Evolutionary conservation across 345 rosid genomes (phyloP), one percentile per base, ranked within the genome.

Genomic region (Corchorus olitorius): DNA sequence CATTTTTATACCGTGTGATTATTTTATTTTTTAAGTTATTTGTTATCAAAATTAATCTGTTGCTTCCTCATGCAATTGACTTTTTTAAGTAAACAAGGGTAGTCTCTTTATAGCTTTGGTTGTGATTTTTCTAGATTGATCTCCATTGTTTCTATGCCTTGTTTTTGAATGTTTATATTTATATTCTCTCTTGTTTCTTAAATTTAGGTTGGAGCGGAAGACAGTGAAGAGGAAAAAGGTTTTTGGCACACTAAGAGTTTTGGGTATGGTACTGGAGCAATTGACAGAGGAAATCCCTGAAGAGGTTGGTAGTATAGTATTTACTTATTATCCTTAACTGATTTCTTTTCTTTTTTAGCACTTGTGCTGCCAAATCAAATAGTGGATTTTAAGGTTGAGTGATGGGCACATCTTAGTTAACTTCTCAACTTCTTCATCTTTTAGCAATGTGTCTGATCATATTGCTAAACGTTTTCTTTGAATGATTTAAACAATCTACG

Each of bases 171-270:
- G 39, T 27, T 70, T 2, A 27, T 27, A 27, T 19, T 78, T 17
- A 22, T 77, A 50, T 60, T 60, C 35, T 52, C 50, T 50, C 14
- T 17, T 35, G 34, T 64, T 80, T 76, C 75, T 62, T 59, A 80
- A 78, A 27, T 86, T 52, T 78, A 95, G 99, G 88, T 89, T 96
- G 89, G 97, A 96, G 85, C 84, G 86, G 67, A 93, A 85, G 83
- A 91, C 92, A 54, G 88, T 95, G 56, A 93, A 83, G 87, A 90
- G 97, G 85, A 93, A 96, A 80, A 86, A 87, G 78, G 93, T 93
- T 55, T 93, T 84, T 81, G 98, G 93, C 61, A 96, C 97, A 14
- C 84, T 96, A 48, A 92, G 84, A 84, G 97, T 96, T 81, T 75
- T 96, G 59, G 95, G 98, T 58, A 87, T 86, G 60, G 98, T 96